Conservation (phyloP, 345 rosid species). For the Acer saccharum region DNA sequence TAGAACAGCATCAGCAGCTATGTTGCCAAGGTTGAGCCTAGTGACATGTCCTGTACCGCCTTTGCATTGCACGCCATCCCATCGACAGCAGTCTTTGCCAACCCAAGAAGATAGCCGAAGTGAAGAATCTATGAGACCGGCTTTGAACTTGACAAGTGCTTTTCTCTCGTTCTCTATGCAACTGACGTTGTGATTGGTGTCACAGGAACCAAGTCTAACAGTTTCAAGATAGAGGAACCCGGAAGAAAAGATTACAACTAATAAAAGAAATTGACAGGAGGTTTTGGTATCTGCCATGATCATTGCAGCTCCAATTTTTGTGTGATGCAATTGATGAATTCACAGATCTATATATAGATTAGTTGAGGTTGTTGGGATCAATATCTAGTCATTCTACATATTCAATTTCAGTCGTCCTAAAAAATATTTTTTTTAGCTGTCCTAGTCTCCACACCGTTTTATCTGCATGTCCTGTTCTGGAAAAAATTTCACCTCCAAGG, state of each 20-base stretch:
- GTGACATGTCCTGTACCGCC: constrained; percentile 23
- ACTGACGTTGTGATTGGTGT: not conserved
- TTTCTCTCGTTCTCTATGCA: constrained; percentile 28
- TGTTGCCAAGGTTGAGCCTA: constrained; percentile 18
- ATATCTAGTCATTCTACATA: too few species aligned
- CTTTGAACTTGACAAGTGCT: constrained; percentile 32
- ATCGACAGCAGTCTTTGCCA: constrained; percentile 32
- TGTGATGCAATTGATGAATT: not conserved
- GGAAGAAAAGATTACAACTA: not conserved
- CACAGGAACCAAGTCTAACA: constrained; percentile 9
- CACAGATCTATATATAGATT: not conserved
- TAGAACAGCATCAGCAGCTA: not conserved
- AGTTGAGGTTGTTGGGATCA: not conserved
- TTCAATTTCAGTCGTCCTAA: too few species aligned
- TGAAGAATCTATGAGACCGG: constrained; percentile 16
- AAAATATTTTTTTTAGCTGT: too few species aligned
- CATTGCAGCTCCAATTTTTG: not conserved
- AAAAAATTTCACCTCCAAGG: too few species aligned
- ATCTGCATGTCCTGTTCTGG: too few species aligned
- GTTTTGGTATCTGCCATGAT: not conserved
- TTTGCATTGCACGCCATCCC: constrained; percentile 32
- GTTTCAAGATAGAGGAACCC: constrained; percentile 6
- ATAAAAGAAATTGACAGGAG: not conserved
- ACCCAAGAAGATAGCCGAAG: constrained; percentile 34
- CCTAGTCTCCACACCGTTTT: too few species aligned